Conservation (phyloP, 139 green algal genomes). For the Chlamydomonas sp. region DNA sequence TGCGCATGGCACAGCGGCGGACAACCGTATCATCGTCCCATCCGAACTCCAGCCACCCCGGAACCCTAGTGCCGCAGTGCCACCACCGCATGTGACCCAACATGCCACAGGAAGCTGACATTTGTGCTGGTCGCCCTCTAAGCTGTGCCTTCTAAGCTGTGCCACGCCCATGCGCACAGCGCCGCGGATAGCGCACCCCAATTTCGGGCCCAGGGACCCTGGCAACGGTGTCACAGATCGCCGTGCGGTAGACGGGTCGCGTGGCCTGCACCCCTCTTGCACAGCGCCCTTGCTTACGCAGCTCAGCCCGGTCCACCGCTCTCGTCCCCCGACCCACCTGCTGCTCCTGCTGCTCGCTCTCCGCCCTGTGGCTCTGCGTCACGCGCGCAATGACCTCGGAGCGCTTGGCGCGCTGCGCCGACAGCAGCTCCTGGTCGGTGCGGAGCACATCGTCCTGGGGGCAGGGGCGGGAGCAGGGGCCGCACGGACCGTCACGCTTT, state of each 20-base stretch:
- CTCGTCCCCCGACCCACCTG: conserved; percentile 8
- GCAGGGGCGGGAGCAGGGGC: neutral
- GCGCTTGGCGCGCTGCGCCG: conserved; percentile 15
- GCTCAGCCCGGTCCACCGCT: neutral
- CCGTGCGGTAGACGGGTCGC: neutral
- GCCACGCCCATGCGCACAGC: neutral
- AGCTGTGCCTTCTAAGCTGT: neutral
- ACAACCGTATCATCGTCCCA: neutral
- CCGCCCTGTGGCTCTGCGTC: conserved; percentile 32
- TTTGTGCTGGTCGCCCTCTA: too few relatives aligned
- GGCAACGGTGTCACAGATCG: neutral
- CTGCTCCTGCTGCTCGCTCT: conserved; percentile 44
- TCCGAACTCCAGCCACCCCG: neutral
- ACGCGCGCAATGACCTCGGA: conserved; percentile 33
- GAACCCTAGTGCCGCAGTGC: too few relatives aligned
- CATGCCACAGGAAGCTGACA: too few relatives aligned
- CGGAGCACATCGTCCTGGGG: conserved; percentile 20
- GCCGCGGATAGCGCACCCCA: neutral
- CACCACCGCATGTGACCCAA: too few relatives aligned
- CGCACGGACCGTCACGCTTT: too few relatives aligned
- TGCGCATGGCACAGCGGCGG: neutral
- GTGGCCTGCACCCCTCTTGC: neutral
- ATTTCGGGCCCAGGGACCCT: neutral
- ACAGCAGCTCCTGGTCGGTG: conserved; percentile 19
- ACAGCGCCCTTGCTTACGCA: neutral